These are phyloP conservation scores for bread wheat (Triticum aestivum) DNA, from an alignment of 176 grass and related monocot genomes.

Conservation along the genomic window IWGSC_CS_RefSeq_v2.1 NC_057804.1:642909639-642910138, in stretches of 20 bases:
- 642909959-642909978: not conserved
- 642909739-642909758: constrained; percentile 63
- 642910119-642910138: not conserved
- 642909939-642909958: not conserved
- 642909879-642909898: not conserved
- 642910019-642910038: not conserved
- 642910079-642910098: not conserved
- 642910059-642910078: not conserved
- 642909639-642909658: not conserved
- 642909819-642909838: not conserved
- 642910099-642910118: not conserved
- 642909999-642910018: not conserved
- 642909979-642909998: not conserved
- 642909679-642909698: constrained; percentile 51
- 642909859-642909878: not conserved
- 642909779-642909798: not conserved
- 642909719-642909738: constrained; percentile 85
- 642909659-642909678: constrained; percentile 27
- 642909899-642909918: not conserved
- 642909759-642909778: not conserved
- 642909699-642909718: constrained; percentile 65
- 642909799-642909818: not conserved
- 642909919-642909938: not conserved
- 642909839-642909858: not conserved
- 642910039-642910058: not conserved